A percentile compares a stretch with the other conserved stretches of the same genome.
These are phyloP conservation scores for barley (Hordeum vulgare) DNA, from an alignment of 176 grass and related monocot genomes.

Conservation along the genomic window MorexV3_pseudomolecules_assembly NC_058518.1:392810509-392811008, in stretches of 20 bases:
- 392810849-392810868: background rate
- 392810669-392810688: background rate
- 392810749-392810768: background rate
- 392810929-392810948: background rate
- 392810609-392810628: background rate
- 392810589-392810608: background rate
- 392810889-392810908: background rate
- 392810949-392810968: background rate
- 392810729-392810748: background rate
- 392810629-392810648: slow-evolving; percentile 7
- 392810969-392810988: background rate
- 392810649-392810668: background rate
- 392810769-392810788: background rate
- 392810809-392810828: background rate
- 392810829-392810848: background rate
- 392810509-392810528: background rate
- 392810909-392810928: background rate
- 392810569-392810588: background rate
- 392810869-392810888: background rate
- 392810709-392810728: background rate
- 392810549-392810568: background rate
- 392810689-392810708: background rate
- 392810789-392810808: background rate
- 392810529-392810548: background rate
- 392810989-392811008: background rate